Evolutionary conservation across 768 basidiomycete species (phyloP).

Genomic region (Suillus hirtellus): DNA sequence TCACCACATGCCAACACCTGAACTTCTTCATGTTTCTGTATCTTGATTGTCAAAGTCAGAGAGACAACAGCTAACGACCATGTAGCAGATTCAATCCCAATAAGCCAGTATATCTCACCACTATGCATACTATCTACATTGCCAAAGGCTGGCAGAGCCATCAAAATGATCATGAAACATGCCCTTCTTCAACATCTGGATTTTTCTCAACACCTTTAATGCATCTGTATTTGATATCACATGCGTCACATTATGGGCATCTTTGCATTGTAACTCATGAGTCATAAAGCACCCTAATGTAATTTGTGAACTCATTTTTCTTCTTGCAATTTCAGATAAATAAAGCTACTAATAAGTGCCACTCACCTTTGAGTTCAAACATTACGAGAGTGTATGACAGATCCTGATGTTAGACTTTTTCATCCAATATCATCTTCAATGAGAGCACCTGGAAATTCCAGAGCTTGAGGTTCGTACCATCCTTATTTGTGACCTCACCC

Average conservation of each 20-base stretch:
- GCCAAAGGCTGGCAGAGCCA: too few relatives aligned
- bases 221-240: too few relatives aligned
- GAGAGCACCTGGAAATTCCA: neutral
- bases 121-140: too few relatives aligned
- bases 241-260: too few relatives aligned
- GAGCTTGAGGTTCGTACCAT: neutral
- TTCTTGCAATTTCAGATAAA: too few relatives aligned
- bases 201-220: too few relatives aligned
- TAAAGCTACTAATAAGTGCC: too few relatives aligned
- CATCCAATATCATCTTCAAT: neutral
- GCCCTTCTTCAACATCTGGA: too few relatives aligned
- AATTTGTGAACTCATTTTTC: too few relatives aligned
- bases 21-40: neutral
- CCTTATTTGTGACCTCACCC: neutral
- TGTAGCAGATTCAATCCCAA: neutral
- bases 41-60: neutral
- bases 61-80: neutral
- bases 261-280: too few relatives aligned
- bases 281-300: too few relatives aligned
- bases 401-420: neutral
- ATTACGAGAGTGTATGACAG: neutral
- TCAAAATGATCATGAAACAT: too few relatives aligned
- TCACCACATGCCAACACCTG: neutral
- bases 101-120: neutral
- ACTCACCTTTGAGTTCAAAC: neutral